These are phyloP conservation scores for Albugo laibachii DNA, from an alignment of 352 stramenopile genomes.

Conservation along the genomic window DNA sequence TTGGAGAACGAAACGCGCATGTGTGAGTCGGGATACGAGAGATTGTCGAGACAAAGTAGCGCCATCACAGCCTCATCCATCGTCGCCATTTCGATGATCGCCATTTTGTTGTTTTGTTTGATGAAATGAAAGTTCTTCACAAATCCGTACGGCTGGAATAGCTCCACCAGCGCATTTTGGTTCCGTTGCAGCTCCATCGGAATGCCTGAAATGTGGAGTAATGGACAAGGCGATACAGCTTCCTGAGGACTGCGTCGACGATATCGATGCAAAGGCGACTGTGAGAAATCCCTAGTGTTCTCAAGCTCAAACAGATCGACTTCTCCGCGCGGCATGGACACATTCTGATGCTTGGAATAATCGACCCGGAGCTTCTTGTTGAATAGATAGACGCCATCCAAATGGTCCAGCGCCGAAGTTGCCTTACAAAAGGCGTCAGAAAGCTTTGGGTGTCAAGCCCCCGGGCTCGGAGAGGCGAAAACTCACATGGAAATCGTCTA, in stretches of 20 bases:
- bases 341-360: slow-evolving; percentile 60
- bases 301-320: slow-evolving; percentile 66
- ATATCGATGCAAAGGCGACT: slow-evolving; percentile 57
- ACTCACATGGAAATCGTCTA: slow-evolving; percentile 49
- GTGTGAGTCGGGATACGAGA: slow-evolving; percentile 41
- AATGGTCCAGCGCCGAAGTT: slow-evolving; percentile 50
- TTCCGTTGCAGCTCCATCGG: slow-evolving; percentile 40
- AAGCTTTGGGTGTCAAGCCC: no score
- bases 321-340: slow-evolving; percentile 65
- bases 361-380: slow-evolving; percentile 65
- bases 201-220: slow-evolving; percentile 61
- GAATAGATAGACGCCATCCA: slow-evolving; percentile 53
- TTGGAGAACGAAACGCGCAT: slow-evolving; percentile 73
- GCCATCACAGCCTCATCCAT: slow-evolving; percentile 61
- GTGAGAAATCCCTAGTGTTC: slow-evolving; percentile 62
- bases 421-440: slow-evolving; percentile 14
- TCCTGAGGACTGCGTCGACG: slow-evolving; percentile 37
- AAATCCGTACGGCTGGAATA: slow-evolving; percentile 50
- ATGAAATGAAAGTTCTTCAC: slow-evolving; percentile 58
- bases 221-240: slow-evolving; percentile 30
- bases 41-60: slow-evolving; percentile 45
- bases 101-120: slow-evolving; percentile 60
- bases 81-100: slow-evolving; percentile 48
- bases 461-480: background rate
- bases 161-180: slow-evolving; percentile 29